Conservation (phyloP, 768 basidiomycete species). For the Scleroderma citrinum region DNA sequence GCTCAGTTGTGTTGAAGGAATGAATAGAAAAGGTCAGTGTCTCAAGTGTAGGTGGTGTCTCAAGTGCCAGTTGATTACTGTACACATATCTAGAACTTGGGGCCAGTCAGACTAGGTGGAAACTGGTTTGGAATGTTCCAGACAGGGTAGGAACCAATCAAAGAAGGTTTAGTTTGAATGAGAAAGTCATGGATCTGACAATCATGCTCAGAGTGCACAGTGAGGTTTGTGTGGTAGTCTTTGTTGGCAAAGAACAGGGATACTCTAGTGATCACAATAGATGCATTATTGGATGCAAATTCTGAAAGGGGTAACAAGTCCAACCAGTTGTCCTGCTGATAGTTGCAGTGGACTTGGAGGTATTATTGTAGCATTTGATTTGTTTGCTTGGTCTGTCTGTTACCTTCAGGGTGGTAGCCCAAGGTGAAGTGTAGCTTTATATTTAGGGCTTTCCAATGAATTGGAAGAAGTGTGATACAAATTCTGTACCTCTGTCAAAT, state of each 20-base stretch:
- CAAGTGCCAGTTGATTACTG: too few species aligned
- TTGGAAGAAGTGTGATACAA: constrained; percentile 29
- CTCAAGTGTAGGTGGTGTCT: too few species aligned
- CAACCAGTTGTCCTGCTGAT: constrained; percentile 32
- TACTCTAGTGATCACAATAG: constrained; percentile 20
- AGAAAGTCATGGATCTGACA: too few species aligned
- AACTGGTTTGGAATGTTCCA: too few species aligned
- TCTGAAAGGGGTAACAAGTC: constrained; percentile 25
- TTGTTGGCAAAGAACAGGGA: constrained; percentile 30
- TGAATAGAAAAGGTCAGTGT: too few species aligned
- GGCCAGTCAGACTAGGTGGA: too few species aligned
- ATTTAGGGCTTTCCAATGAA: constrained; percentile 21
- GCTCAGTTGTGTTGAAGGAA: too few species aligned
- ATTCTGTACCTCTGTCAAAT: constrained; percentile 23
- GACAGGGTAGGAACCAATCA: too few species aligned
- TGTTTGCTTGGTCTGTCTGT: constrained; percentile 15
- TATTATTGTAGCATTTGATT: constrained; percentile 27
- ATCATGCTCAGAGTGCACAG: constrained; percentile 8
- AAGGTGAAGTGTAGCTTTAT: constrained; percentile 21
- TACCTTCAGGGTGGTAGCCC: background rate
- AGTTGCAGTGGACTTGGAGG: constrained; percentile 27
- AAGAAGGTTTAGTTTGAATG: too few species aligned
- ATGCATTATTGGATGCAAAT: constrained; percentile 29
- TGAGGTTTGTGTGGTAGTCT: too few species aligned
- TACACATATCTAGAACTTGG: too few species aligned